Percentiles rank a stretch among this genome's conserved stretches.
Evolutionary conservation across 768 basidiomycete genomes (phyloP).

Genomic region (Naganishia randhawae): DNA sequence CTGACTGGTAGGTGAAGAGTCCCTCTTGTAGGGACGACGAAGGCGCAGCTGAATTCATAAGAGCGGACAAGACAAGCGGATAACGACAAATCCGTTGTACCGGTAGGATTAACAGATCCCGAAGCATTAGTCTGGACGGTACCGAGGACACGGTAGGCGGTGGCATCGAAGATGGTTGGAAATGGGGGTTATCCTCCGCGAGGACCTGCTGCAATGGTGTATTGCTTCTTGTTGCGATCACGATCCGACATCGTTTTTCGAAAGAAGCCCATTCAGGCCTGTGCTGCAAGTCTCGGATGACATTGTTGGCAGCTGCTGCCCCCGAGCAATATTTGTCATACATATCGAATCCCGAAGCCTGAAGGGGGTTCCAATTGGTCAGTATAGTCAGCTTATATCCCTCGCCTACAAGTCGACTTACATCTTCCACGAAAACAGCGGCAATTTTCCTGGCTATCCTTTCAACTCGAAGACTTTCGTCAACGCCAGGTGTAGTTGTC

Average conservation of each 20-base stretch:
- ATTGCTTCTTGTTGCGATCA: constrained; percentile 49
- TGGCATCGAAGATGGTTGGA: constrained; percentile 17
- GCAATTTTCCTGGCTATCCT: constrained; percentile 41
- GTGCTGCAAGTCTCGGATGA: constrained; percentile 65
- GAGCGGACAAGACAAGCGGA: constrained; percentile 75
- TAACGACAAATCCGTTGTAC: constrained; percentile 94
- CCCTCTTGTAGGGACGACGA: constrained; percentile 24
- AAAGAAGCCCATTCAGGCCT: constrained; percentile 79
- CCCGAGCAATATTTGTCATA: constrained; percentile 86
- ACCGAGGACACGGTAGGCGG: constrained; percentile 25
- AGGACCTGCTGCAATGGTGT: constrained; percentile 46
- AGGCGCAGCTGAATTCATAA: neutral
- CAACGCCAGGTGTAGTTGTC: constrained; percentile 3
- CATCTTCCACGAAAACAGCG: constrained; percentile 46
- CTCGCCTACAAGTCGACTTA: too few species aligned
- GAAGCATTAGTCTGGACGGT: constrained; percentile 50
- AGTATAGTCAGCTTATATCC: too few species aligned
- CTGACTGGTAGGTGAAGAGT: constrained; percentile 20
- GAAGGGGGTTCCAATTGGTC: neutral
- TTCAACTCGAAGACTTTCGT: constrained; percentile 36
- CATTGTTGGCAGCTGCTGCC: constrained; percentile 73
- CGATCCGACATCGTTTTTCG: constrained; percentile 68
- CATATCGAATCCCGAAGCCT: constrained; percentile 70
- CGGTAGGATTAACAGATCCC: constrained; percentile 95
- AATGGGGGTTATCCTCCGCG: constrained; percentile 30